Evolutionary conservation across 331 rosid species (phyloP).

Genomic region (Stylosanthes scabra): DNA sequence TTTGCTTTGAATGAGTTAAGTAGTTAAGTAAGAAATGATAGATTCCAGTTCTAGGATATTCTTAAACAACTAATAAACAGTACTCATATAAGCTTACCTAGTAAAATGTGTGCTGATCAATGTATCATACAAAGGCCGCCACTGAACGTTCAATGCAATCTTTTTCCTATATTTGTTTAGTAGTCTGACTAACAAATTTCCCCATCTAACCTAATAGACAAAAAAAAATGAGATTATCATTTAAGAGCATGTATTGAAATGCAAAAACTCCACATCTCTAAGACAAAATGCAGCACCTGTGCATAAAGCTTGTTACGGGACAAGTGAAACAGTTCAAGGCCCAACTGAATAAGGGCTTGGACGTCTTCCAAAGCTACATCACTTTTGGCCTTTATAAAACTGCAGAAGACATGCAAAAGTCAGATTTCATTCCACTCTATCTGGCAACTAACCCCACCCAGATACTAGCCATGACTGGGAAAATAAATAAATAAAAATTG

Average conservation of each 20-base stretch:
- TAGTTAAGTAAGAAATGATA: conserved; percentile 30
- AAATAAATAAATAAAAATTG: neutral
- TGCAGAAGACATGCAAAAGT: conserved; percentile 47
- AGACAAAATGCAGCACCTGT: conserved; percentile 67
- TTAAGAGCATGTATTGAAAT: conserved; percentile 32
- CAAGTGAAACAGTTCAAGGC: conserved; percentile 73
- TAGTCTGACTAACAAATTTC: conserved; percentile 80
- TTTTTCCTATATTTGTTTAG: conserved; percentile 87
- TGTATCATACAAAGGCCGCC: conserved; percentile 92
- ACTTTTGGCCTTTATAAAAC: conserved; percentile 95
- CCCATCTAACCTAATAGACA: conserved; percentile 95
- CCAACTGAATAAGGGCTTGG: conserved; percentile 61
- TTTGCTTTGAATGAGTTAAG: conserved; percentile 19
- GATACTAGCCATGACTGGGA: conserved; percentile 21
- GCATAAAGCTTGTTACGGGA: conserved; percentile 86
- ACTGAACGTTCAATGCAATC: conserved; percentile 69
- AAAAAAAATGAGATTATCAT: conserved; percentile 46
- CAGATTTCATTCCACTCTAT: conserved; percentile 37
- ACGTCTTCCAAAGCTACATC: conserved; percentile 89
- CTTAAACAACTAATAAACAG: conserved; percentile 7
- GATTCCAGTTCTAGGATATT: conserved; percentile 16
- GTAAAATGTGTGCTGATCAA: conserved; percentile 87
- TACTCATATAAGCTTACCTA: conserved; percentile 58
- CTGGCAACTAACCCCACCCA: conserved; percentile 29
- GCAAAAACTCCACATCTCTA: conserved; percentile 22